A percentile compares a stretch with the other conserved stretches of the same genome.
These are phyloP conservation scores for Margaritispora aquatica DNA, from an alignment of 495 filamentous ascomycete species.

Conservation along the genomic window DNA sequence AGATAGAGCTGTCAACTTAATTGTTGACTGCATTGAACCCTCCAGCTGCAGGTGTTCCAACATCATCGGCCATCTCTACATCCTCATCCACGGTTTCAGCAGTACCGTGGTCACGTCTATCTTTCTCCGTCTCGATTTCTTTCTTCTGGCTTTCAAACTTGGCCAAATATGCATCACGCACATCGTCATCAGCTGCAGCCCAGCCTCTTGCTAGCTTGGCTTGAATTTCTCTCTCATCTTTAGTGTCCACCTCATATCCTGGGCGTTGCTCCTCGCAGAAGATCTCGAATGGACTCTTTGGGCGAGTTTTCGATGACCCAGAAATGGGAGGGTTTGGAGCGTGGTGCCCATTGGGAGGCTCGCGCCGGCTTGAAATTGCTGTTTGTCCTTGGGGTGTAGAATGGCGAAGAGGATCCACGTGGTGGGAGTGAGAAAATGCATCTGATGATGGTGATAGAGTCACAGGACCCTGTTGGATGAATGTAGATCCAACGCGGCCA, in stretches of 20 bases:
- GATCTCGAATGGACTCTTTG: conserved; percentile 44
- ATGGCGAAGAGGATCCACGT: conserved; percentile 7
- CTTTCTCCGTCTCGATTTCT: conserved; percentile 23
- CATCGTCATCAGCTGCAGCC: conserved; percentile 37
- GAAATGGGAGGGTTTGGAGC: conserved; percentile 29
- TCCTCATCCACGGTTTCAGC: conserved; percentile 29
- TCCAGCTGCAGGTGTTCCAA: conserved; percentile 2
- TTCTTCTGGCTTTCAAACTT: conserved; percentile 26
- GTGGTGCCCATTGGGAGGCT: conserved; percentile 19
- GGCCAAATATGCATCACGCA: conserved; percentile 36
- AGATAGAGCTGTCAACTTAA: not conserved
- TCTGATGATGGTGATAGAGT: conserved; percentile 25
- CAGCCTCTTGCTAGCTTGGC: conserved; percentile 42
- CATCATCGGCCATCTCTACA: conserved; percentile 34
- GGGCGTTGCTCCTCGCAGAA: conserved; percentile 42
- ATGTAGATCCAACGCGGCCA: conserved; percentile 26
- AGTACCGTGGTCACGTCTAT: conserved; percentile 17
- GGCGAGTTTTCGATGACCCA: conserved; percentile 23
- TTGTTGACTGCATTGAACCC: conserved; percentile 23
- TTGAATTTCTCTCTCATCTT: conserved; percentile 34
- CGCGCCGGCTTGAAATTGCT: conserved; percentile 1
- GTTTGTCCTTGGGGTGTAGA: conserved; percentile 8
- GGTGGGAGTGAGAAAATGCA: conserved; percentile 33
- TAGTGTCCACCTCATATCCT: conserved; percentile 28
- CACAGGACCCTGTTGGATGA: conserved; percentile 37